These are phyloP conservation scores for Oryza nivara DNA, from an alignment of 176 grass and related monocot genomes.

Conservation along the genomic window DNA sequence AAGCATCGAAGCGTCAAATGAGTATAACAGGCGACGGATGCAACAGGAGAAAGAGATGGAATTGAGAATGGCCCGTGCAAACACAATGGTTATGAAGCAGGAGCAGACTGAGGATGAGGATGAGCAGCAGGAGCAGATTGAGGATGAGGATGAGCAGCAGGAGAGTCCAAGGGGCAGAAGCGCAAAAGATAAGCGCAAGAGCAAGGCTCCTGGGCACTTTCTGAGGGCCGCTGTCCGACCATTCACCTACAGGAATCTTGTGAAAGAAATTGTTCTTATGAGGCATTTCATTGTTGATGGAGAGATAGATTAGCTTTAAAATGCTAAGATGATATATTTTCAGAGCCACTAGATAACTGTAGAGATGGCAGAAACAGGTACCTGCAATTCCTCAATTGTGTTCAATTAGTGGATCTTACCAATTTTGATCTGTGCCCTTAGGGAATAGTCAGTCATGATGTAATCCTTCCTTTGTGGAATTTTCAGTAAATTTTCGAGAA, in stretches of 20 bases:
- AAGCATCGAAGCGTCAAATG: slow-evolving; percentile 53
- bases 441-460: neutral
- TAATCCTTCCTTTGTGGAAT: neutral
- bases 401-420: slow-evolving; percentile 13
- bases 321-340: neutral
- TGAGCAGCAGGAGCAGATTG: slow-evolving; percentile 34
- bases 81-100: slow-evolving; percentile 37
- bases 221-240: slow-evolving; percentile 73
- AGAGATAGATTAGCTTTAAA: slow-evolving; percentile 56
- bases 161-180: slow-evolving; percentile 25
- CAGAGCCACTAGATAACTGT: slow-evolving; percentile 2
- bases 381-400: slow-evolving; percentile 1
- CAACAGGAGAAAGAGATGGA: slow-evolving; percentile 44
- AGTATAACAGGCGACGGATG: slow-evolving; percentile 47
- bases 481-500: neutral
- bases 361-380: slow-evolving; percentile 14
- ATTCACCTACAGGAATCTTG: slow-evolving; percentile 91
- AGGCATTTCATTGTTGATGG: slow-evolving; percentile 85
- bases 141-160: slow-evolving; percentile 51
- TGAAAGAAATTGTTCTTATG: slow-evolving; percentile 91
- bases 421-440: slow-evolving; percentile 6
- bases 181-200: slow-evolving; percentile 27
- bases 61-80: slow-evolving; percentile 27
- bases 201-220: slow-evolving; percentile 53
- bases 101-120: slow-evolving; percentile 43